phyloP scores from a whole-genome alignment of 1,284 basidiomycete genomes.

The Tilletia indica region DNA sequence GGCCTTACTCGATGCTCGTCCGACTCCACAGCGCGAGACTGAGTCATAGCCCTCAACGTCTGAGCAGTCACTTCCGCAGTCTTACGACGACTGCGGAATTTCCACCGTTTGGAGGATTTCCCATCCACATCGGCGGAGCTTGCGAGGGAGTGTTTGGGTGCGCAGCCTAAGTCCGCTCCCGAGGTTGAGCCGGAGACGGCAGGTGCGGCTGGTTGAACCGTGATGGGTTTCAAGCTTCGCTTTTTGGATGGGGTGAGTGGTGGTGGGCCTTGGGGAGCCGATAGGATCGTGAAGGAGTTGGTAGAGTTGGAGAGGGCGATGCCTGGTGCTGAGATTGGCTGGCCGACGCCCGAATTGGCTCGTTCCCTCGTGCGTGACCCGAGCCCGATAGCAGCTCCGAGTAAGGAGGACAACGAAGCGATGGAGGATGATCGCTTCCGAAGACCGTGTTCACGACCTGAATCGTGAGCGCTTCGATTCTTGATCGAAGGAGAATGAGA shows the following conservation, averaged over 20 bases:
- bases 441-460: not conserved
- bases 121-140: not conserved
- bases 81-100: conserved; percentile 6
- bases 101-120: conserved; percentile 7
- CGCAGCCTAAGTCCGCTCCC: not conserved
- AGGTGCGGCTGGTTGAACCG: not conserved
- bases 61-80: conserved; percentile 11
- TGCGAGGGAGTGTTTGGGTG: conserved; percentile 3
- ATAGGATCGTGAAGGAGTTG: not conserved
- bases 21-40: not conserved
- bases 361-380: not conserved
- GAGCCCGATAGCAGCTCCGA: conserved; percentile 1
- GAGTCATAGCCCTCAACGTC: not conserved
- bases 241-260: not conserved
- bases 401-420: not conserved
- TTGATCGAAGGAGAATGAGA: not conserved
- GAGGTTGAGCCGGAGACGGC: not conserved
- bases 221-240: not conserved
- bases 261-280: not conserved
- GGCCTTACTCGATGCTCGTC: too few species aligned
- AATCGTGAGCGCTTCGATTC: not conserved
- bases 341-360: not conserved
- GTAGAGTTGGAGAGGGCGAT: conserved; percentile 1
- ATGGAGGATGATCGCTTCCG: conserved; percentile 3
- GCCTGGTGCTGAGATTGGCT: not conserved